Evolutionary conservation across 768 basidiomycete genomes (phyloP).

Genomic region (Aureoboletus auriporus): DNA sequence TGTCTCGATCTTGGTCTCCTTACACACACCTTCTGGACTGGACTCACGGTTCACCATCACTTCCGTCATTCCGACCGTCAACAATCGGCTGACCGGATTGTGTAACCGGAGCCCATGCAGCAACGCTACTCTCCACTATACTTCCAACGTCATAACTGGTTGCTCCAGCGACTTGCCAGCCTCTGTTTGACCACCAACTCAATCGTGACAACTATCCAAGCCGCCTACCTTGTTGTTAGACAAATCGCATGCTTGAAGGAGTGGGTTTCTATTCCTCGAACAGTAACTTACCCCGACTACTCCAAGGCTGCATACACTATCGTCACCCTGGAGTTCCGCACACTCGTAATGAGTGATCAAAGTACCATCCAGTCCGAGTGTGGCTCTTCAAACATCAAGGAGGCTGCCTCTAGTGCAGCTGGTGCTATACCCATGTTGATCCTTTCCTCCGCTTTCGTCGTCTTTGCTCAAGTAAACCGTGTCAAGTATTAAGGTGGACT

Average conservation of each 20-base stretch:
- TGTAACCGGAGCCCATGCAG: slow-evolving; percentile 53
- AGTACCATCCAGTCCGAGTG: slow-evolving; percentile 35
- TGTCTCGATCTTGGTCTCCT: slow-evolving; percentile 40
- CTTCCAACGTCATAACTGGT: slow-evolving; percentile 48
- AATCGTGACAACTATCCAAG: slow-evolving; percentile 42
- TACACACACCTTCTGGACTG: too few species aligned
- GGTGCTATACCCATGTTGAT: slow-evolving; percentile 30
- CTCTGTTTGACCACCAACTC: slow-evolving; percentile 20
- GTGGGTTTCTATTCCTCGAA: slow-evolving; percentile 43
- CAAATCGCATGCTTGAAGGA: slow-evolving; percentile 60
- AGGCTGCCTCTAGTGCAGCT: too few species aligned
- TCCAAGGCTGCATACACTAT: slow-evolving; percentile 49
- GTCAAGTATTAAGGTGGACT: not conserved
- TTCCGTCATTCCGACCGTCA: slow-evolving; percentile 41
- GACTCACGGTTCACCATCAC: slow-evolving; percentile 24
- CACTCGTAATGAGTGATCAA: slow-evolving; percentile 23
- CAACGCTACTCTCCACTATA: slow-evolving; percentile 57
- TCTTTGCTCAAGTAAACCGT: not conserved
- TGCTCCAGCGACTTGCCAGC: slow-evolving; percentile 40
- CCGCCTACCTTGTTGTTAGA: slow-evolving; percentile 53
- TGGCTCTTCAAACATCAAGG: too few species aligned
- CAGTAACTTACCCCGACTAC: slow-evolving; percentile 51
- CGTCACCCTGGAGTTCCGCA: slow-evolving; percentile 33
- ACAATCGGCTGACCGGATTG: slow-evolving; percentile 58
- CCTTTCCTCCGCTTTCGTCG: slow-evolving; percentile 32